Percentiles rank a stretch among this genome's conserved stretches.
Evolutionary conservation across 202 grass and related monocot genomes (phyloP).

Genomic region (Dendrocalamus latiflorus): DNA sequence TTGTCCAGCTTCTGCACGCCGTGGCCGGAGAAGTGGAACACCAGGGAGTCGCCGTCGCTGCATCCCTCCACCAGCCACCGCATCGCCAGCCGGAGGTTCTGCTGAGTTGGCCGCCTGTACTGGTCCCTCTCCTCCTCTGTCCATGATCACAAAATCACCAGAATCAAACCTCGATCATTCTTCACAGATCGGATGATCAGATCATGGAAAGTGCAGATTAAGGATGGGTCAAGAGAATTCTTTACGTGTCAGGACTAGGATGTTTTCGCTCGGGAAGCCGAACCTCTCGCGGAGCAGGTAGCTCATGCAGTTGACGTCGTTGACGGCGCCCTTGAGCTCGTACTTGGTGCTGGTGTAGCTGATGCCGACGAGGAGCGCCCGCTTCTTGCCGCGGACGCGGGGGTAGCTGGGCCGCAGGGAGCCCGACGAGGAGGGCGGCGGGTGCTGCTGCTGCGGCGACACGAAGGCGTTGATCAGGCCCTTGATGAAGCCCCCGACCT

Average conservation of each 20-base stretch:
- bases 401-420: neutral
- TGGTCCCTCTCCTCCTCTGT: constrained; percentile 58
- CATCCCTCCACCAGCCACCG: too few species aligned
- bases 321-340: constrained; percentile 74
- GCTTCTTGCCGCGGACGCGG: constrained; percentile 53
- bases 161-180: too few species aligned
- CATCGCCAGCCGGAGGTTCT: too few species aligned
- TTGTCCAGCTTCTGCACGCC: constrained; percentile 78
- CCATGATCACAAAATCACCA: neutral
- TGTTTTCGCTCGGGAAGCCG: constrained; percentile 40
- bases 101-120: constrained; percentile 38
- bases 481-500: constrained; percentile 46
- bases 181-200: too few species aligned
- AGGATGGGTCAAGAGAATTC: neutral
- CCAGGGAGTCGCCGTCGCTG: too few species aligned
- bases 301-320: constrained; percentile 64
- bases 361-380: constrained; percentile 72
- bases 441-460: neutral
- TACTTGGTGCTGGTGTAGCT: constrained; percentile 54
- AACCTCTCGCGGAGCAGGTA: constrained; percentile 58
- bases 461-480: constrained; percentile 26
- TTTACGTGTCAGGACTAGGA: constrained; percentile 69
- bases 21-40: too few species aligned
- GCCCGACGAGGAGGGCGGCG: neutral
- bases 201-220: neutral